Base-by-base conservation (phyloP, 768 basidiomycete genomes). In the Clitopilus passeckerianus region DNA sequence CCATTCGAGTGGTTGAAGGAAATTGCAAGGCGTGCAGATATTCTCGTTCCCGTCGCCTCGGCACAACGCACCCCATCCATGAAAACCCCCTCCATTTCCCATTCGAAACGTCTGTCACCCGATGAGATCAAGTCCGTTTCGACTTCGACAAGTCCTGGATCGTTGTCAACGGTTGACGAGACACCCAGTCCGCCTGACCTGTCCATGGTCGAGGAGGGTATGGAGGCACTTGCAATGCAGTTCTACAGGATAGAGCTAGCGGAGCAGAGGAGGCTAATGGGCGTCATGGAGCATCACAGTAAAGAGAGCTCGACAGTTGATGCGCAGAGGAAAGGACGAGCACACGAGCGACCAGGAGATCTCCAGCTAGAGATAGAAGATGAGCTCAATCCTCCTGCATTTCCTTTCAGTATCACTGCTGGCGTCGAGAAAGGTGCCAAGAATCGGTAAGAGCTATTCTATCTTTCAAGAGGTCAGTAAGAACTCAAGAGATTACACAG, bases 351-450 rank as follows among this genome's bases (percentile, higher is more conserved):
- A 34, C 10, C n/a, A 50, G 18, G 44, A 9, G 46, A 50, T 50
- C 6, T 5, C 10, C 18, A 50, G 46, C 9, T 9, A 18, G 46
- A n/a, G 46, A 22, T 10, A 10, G 46, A 56, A 27, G 65, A 64
- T 18, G 58, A 54, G 6, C 20, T 59, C 50, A 61, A 63, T 37
- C 50, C 60, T 23, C 53, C 64, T n/a, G 52, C 54, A 57, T 95
- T 89, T 69, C 95, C 94, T 7, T 97, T 89, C 70, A 93, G 91
- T 56, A 98, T 98, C 61, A 96, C 93, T 0, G 96, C 96, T 6
- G 96, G 92, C 1, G 85, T 98, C 9, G 96, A 98, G 74, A 91
- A 96, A 68, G 96, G 96, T 8, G 79, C 86, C 18, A 94, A 97
- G 79, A 98, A 98, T 65, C 80, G 96, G 89, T 92, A 56, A 15